Base-by-base conservation (phyloP, 805 yeast genomes). In the Grigorovia transvaalensis region DNA sequence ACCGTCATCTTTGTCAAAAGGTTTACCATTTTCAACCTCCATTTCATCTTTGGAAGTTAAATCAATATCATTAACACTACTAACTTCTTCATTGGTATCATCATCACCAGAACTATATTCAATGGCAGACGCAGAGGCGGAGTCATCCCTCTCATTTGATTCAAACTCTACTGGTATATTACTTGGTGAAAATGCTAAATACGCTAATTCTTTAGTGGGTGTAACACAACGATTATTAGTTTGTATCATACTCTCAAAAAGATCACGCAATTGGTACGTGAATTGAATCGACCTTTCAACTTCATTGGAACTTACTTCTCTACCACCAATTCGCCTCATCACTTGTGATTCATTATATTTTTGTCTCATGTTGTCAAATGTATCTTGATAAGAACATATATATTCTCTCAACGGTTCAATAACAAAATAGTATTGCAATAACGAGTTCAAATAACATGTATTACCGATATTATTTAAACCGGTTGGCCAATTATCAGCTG, bases 381-480 rank as follows among this genome's bases (percentile, higher is more conserved):
- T 60, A 20, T 68, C 77, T 46, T 78, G 73, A 58, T 85, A 89
- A 1, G 72, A 59, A 50, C 86, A 58, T 18, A 88, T 75, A 54
- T 77, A 75, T 2, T 84, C 79, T 53, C 97, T 75, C 43, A 93
- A 71, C 0, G 96, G 97, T 51, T 80, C 79, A 46, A 93, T 79
- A 7, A 88, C 85, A 70, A 89, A 93, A 66, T 88, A 91, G 62
- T 85, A 91, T 64, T 91, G 99, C 44, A 91, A 70, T 48, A 93
- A 72, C 0, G 98, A 91, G 65, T 93, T 91, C 66, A 93, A 73
- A 59, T 90, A 90, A 67, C 99, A 93, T 0, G 99, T 91, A 64
- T 93, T 93, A 23, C 99, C 99, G 55, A 89, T 90, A 64, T 93
- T 93, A 67, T 85, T 87, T 62, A 93, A 74, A 0, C 99, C 99